Conservation (phyloP, 768 basidiomycete genomes). For the Trametes cubensis region DNA sequence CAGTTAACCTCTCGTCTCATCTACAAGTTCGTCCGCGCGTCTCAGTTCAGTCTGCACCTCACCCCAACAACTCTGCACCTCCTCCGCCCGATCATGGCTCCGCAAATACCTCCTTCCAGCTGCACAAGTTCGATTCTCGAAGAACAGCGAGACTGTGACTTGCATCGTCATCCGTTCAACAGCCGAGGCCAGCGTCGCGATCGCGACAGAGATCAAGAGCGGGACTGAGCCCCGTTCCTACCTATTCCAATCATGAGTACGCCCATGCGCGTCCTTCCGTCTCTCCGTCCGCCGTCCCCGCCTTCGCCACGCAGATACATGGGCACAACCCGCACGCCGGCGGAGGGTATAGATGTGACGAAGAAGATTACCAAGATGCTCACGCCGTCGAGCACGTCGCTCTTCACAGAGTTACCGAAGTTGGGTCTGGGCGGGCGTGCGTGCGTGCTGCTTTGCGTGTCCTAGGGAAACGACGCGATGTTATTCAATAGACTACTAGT, state of each 20-base stretch:
- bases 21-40: not conserved
- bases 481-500: too few relatives aligned
- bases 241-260: too few relatives aligned
- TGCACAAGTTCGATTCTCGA: too few relatives aligned
- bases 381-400: not conserved
- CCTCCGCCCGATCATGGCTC: not conserved
- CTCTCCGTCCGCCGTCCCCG: slow-evolving; percentile 2
- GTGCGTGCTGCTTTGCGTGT: slow-evolving; percentile 3
- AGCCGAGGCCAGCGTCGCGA: slow-evolving; percentile 3
- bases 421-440: not conserved
- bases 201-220: slow-evolving; percentile 9
- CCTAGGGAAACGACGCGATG: slow-evolving; percentile 13
- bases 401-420: not conserved
- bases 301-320: slow-evolving; percentile 2
- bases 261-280: not conserved
- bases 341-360: slow-evolving; percentile 4
- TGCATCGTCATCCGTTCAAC: not conserved
- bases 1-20: not conserved
- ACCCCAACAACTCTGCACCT: slow-evolving; percentile 3
- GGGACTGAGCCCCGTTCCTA: slow-evolving; percentile 7
- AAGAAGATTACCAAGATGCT: slow-evolving; percentile 19
- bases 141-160: too few relatives aligned
- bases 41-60: too few relatives aligned
- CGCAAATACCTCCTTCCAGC: too few relatives aligned
- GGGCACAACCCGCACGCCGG: not conserved